Percentiles rank a stretch among this genome's conserved stretches.
These are phyloP conservation scores for Phalaenopsis equestris DNA, from an alignment of 106 monocot genomes.

Conservation along the genomic window DNA sequence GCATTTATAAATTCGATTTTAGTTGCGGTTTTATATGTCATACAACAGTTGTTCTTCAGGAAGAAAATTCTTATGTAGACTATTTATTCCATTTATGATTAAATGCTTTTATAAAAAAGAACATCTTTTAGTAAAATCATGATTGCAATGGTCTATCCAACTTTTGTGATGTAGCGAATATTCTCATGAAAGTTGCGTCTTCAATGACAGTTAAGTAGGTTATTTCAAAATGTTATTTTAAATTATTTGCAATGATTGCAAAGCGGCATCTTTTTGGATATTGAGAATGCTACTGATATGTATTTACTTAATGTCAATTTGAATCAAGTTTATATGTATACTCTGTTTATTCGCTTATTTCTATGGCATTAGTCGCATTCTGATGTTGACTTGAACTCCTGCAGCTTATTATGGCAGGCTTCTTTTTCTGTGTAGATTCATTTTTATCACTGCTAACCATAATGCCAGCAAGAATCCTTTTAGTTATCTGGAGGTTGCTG, in stretches of 20 bases:
- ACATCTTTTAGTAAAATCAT: background rate
- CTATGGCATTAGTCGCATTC: constrained; percentile 1
- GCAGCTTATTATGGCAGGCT: constrained; percentile 91
- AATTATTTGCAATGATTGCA: background rate
- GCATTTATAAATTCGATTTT: background rate
- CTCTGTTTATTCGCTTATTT: constrained; percentile 5
- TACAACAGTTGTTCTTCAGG: background rate
- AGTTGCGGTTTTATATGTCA: background rate
- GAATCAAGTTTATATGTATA: background rate
- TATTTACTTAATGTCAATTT: background rate
- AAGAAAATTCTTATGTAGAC: background rate
- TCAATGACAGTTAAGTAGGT: background rate
- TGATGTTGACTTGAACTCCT: constrained; percentile 32
- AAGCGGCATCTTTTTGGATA: background rate
- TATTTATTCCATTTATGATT: background rate
- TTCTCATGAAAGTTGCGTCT: background rate
- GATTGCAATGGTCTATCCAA: background rate
- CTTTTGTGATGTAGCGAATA: background rate
- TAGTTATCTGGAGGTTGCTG: constrained; percentile 61
- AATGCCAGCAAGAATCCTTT: constrained; percentile 85
- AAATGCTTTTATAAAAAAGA: background rate
- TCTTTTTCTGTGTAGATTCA: constrained; percentile 93
- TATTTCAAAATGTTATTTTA: background rate
- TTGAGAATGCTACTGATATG: constrained; percentile 1
- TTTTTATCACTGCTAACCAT: constrained; percentile 84